Conservation (phyloP, 2,329 filamentous ascomycete genomes). For the Hymenoscyphus fructigenus region DNA sequence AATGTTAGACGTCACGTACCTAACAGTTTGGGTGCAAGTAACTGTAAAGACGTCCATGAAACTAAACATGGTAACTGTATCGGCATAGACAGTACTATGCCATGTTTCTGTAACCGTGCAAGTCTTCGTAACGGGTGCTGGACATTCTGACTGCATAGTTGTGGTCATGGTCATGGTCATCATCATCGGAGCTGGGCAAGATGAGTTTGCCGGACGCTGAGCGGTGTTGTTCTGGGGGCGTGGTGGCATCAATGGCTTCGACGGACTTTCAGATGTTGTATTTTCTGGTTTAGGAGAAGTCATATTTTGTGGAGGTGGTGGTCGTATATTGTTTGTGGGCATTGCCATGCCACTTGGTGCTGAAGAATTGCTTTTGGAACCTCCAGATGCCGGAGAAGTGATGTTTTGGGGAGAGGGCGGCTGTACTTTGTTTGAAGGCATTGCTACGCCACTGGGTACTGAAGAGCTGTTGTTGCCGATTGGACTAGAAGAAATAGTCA, state of each 20-base stretch:
- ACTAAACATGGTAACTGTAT: conserved; percentile 25
- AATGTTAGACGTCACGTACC: conserved; percentile 12
- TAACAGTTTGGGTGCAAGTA: conserved; percentile 28
- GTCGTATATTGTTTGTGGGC: neutral
- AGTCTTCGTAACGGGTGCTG: conserved; percentile 20
- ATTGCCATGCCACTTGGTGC: neutral
- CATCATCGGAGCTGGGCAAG: conserved; percentile 6
- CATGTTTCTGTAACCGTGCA: conserved; percentile 30
- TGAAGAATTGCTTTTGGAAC: neutral
- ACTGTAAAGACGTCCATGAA: conserved; percentile 26
- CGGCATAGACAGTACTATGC: conserved; percentile 27
- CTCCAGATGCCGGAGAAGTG: neutral
- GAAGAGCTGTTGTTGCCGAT: conserved; percentile 2
- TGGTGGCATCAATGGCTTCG: conserved; percentile 2
- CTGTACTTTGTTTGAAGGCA: neutral
- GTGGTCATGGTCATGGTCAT: conserved; percentile 1
- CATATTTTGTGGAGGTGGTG: conserved; percentile 7
- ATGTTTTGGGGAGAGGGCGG: neutral
- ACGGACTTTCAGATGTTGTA: conserved; percentile 9
- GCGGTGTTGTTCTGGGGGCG: conserved; percentile 1
- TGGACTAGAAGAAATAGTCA: neutral
- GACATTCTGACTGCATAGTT: conserved; percentile 12
- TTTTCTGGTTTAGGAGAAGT: conserved; percentile 4
- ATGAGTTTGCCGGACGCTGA: neutral
- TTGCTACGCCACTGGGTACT: neutral